Conservation (phyloP, 352 stramenopile species). For the Phytopythium oedochilum region DNA sequence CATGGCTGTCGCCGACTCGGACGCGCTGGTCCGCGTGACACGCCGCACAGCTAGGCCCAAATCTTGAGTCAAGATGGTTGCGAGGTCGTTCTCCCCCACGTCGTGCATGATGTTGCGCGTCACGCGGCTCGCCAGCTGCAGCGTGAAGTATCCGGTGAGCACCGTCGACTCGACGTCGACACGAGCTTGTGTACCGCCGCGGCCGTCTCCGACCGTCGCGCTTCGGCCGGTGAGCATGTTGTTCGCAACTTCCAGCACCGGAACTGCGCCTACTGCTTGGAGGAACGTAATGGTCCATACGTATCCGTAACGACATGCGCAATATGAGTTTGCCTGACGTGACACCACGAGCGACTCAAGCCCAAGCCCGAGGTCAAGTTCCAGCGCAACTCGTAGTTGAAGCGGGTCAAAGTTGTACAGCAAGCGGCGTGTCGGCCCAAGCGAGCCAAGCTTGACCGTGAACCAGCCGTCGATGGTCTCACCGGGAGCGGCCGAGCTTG, state of each 20-base stretch:
- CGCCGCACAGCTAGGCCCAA: slow-evolving; percentile 50
- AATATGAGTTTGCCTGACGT: slow-evolving; percentile 60
- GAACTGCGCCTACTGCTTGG: slow-evolving; percentile 50
- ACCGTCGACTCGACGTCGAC: slow-evolving; percentile 60
- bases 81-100: slow-evolving; percentile 45
- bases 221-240: slow-evolving; percentile 45
- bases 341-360: slow-evolving; percentile 52
- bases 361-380: slow-evolving; percentile 73
- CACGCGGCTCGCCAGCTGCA: slow-evolving; percentile 47
- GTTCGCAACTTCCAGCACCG: slow-evolving; percentile 29
- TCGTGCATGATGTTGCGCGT: slow-evolving; percentile 71
- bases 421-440: slow-evolving; percentile 53
- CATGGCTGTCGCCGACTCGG: slow-evolving; percentile 19
- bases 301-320: slow-evolving; percentile 61
- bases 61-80: slow-evolving; percentile 56
- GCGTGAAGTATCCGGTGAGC: slow-evolving; percentile 58
- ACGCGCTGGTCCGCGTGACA: slow-evolving; percentile 35
- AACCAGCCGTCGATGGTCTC: slow-evolving; percentile 75
- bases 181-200: slow-evolving; percentile 23
- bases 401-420: slow-evolving; percentile 64
- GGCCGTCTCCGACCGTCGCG: slow-evolving; percentile 61
- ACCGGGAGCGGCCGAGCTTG: slow-evolving; percentile 52
- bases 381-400: slow-evolving; percentile 61
- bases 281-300: slow-evolving; percentile 81
- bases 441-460: slow-evolving; percentile 43